A percentile compares a stretch with the other conserved stretches of the same genome.
Evolutionary conservation across 371 early-diverging fungal genomes (phyloP).

Genomic region (Mucor ambiguus): DNA sequence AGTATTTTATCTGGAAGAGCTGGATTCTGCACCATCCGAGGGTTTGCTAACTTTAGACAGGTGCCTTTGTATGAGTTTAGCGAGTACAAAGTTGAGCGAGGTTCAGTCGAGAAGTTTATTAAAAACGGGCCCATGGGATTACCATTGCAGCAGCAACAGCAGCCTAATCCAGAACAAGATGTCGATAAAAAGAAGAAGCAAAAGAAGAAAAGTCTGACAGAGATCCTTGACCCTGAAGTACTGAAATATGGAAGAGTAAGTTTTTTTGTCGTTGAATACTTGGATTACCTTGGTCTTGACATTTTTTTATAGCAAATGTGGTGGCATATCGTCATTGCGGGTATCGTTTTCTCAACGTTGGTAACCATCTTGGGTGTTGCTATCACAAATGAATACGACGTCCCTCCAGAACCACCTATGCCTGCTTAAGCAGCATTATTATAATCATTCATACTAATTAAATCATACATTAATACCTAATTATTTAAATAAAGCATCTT

Average conservation of each 20-base stretch:
- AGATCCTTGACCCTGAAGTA: background rate
- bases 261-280: background rate
- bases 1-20: constrained; percentile 4
- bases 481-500: background rate
- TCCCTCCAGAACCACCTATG: background rate
- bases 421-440: background rate
- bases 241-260: constrained; percentile 4
- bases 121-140: constrained; percentile 1
- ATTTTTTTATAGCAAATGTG: constrained; percentile 1
- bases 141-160: background rate
- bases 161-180: background rate
- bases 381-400: background rate
- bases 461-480: background rate
- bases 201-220: background rate
- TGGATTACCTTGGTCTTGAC: background rate
- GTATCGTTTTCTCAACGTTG: background rate
- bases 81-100: background rate
- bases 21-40: constrained; percentile 9
- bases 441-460: background rate
- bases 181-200: background rate
- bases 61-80: constrained; percentile 1
- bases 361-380: background rate
- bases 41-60: background rate
- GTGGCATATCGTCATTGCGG: constrained; percentile 1
- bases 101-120: background rate